Evolutionary conservation across 352 stramenopile genomes (phyloP).

Genomic region (Pythium periplocum): DNA sequence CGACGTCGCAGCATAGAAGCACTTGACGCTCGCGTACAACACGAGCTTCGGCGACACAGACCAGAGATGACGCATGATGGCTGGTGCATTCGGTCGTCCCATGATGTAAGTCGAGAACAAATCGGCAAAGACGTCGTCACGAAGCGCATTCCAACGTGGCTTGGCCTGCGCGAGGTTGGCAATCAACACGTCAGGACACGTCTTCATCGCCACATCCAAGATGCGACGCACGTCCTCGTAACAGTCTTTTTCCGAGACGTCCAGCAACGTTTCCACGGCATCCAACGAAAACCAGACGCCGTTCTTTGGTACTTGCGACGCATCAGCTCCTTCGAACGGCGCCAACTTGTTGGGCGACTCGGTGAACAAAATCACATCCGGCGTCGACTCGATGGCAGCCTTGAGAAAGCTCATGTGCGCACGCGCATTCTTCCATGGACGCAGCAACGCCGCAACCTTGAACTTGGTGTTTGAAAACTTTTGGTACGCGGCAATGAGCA

Average conservation of each 20-base stretch:
- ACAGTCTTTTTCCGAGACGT: constrained; percentile 77
- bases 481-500: constrained; percentile 77
- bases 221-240: constrained; percentile 81
- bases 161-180: constrained; percentile 77
- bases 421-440: constrained; percentile 72
- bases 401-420: constrained; percentile 75
- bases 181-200: constrained; percentile 81
- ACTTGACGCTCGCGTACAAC: constrained; percentile 83
- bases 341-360: constrained; percentile 78
- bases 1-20: constrained; percentile 74
- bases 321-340: constrained; percentile 83
- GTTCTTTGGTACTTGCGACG: constrained; percentile 78
- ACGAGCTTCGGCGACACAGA: constrained; percentile 83
- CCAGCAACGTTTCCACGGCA: constrained; percentile 72
- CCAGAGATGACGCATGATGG: constrained; percentile 87
- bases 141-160: constrained; percentile 74
- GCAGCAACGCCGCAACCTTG: constrained; percentile 59
- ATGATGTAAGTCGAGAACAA: constrained; percentile 85
- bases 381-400: constrained; percentile 73
- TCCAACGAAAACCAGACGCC: constrained; percentile 86
- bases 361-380: constrained; percentile 73
- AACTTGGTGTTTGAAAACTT: constrained; percentile 81
- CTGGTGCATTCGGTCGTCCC: constrained; percentile 74
- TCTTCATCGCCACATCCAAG: constrained; percentile 76
- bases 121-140: constrained; percentile 85